Base-by-base conservation (phyloP, 192 early-diverging fungal species). In the Rhizoclosmatium sp. region DNA sequence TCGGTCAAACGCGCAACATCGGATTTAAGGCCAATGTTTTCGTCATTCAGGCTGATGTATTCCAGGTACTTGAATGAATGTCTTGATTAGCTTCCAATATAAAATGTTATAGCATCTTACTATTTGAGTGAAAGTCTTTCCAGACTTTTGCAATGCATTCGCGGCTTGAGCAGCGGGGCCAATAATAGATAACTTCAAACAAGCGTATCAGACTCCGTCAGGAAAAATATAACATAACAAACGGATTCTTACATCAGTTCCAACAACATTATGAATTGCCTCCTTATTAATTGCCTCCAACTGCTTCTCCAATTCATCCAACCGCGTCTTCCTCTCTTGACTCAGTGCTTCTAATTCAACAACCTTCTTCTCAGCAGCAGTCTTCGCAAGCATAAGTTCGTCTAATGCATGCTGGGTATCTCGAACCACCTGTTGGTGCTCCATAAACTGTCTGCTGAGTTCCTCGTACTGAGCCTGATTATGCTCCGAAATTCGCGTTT, bases 401-500 rank as follows among this genome's bases (percentile, higher is more conserved):
- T 80, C 79, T 19, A 75, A 40, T 39, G 41, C 54, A 3, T 42
- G 40, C 47, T 80, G 31, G 49, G 72, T 31, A 4, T 80, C 79
- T 14, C 23, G 54, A 44, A 80, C 23, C 4, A 75, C 5, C 7
- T 12, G 23, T 47, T 66, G 40, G 45, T 58, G 16, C 40, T 80
- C 79, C 5, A 39, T 47, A 16, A 66, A 19, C 47, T 75, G 59
- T 40, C 1, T 19, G 5, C 39, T 40, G 21, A 75, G 44, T 3
- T 67, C 47, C 40, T 46, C 69, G 23, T 47, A 1, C 48, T 82
- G 44, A 9, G 23, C 21, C 47, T 78, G 10, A 49, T 83, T 89
- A 59, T 90, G 84, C 12, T 76, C 86, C 45, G 83, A 83, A 44
- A 92, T 80, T 49, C 86, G 87, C 60, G 81, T 84, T 78, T 91